Conservation (phyloP, 1,139 yeast genomes). For the Lodderomyces orthopsilosis region DNA sequence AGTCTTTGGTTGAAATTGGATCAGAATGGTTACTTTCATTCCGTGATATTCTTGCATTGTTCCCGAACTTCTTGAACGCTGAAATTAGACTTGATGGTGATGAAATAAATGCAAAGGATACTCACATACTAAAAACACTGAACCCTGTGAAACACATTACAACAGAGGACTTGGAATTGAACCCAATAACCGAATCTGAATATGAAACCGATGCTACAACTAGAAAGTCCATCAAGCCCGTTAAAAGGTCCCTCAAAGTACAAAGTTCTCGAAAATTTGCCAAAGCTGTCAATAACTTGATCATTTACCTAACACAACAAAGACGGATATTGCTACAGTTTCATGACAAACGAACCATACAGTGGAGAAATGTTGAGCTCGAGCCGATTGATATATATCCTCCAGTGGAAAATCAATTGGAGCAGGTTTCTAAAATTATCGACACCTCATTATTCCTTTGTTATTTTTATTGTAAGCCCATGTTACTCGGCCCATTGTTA, state of each 20-base stretch:
- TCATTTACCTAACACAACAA: slow-evolving; percentile 56
- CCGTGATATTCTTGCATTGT: slow-evolving; percentile 32
- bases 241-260: slow-evolving; percentile 16
- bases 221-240: slow-evolving; percentile 16
- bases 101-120: slow-evolving; percentile 2
- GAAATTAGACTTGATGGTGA: slow-evolving; percentile 12
- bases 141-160: slow-evolving; percentile 30
- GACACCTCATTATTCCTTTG: slow-evolving; percentile 81
- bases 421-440: slow-evolving; percentile 46
- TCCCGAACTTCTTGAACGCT: slow-evolving; percentile 41
- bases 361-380: slow-evolving; percentile 47
- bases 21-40: slow-evolving; percentile 44
- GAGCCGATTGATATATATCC: slow-evolving; percentile 41
- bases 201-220: slow-evolving; percentile 20
- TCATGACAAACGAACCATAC: slow-evolving; percentile 31
- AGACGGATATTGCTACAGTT: slow-evolving; percentile 47
- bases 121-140: slow-evolving; percentile 1
- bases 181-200: slow-evolving; percentile 12
- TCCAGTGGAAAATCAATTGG: slow-evolving; percentile 15
- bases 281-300: slow-evolving; percentile 49
- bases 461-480: slow-evolving; percentile 64
- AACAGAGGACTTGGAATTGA: slow-evolving; percentile 23
- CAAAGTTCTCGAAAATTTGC: slow-evolving; percentile 26
- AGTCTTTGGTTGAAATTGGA: slow-evolving; percentile 40
- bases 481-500: slow-evolving; percentile 78